Evolutionary conservation across 495 filamentous ascomycete species (phyloP), one percentile per base, ranked within the genome.

Genomic region (Aspergillus sparsus): DNA sequence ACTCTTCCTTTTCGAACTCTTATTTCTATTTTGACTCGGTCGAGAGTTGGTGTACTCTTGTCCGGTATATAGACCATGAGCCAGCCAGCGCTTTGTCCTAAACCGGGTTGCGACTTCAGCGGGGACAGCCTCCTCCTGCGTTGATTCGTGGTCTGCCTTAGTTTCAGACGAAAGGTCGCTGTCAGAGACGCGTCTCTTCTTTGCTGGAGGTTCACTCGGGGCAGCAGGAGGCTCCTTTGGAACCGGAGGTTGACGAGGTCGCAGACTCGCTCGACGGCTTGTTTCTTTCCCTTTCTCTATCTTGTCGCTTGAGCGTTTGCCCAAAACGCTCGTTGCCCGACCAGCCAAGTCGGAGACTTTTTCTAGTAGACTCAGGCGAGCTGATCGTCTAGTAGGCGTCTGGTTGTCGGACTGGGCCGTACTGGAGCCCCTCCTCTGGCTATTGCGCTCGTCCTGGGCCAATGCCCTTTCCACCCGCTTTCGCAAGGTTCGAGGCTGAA

Each of bases 31-130:
- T 72, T 91, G 88, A 50, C 81, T 82, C 9, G 83, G 82, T 61
- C 84, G 83, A 49, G 82, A 74, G 54, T 89, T 77, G 57, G 89
- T 83, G 2, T 82, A 81, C 35, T 89, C 83, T 67, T 97, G 94
- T 15, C 93, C 94, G 5, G 91, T 84, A 67, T 95, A 98, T n/a
- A 98, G 74, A 2, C 93, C 93, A 66, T 91, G 87, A 55, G 81
- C 75, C 51, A 93, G 68, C 87, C 90, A 97, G 39, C 84, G 80
- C 79, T 93, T 95, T 39, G 67, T 65, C 60, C 66, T 77, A 49
- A 66, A 68, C 32, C 71, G 73, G 6, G 76, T 71, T 49, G 82
- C 74, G 31, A 71, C 50, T 52, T 75, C 80, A 1, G 69, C 57
- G 11, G 64, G 44, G 2, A 65, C 63, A n/a, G 75, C 66, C 51